A percentile compares a stretch with the other conserved stretches of the same genome.
These are phyloP conservation scores for Ustilago vetiveriae DNA, from an alignment of 1,284 basidiomycete genomes.

Conservation along the genomic window DNA sequence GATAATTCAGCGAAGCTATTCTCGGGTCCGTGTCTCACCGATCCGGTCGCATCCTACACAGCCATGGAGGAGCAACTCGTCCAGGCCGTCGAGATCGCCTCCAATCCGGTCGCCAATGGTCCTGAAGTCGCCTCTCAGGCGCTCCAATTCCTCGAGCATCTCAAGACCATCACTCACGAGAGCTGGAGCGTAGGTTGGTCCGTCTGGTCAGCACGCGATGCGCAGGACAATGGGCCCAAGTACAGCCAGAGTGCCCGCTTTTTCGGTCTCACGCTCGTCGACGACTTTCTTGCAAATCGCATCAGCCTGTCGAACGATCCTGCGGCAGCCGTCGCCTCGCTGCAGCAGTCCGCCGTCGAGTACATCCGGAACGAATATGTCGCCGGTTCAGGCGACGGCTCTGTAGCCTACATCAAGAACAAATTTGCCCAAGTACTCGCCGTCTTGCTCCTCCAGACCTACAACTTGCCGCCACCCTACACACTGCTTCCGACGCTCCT, in stretches of 20 bases:
- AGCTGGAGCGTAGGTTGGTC: constrained; percentile 74
- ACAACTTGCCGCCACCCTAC: constrained; percentile 83
- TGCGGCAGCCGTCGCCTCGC: constrained; percentile 52
- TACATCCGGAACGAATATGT: constrained; percentile 64
- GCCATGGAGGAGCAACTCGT: constrained; percentile 73
- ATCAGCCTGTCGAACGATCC: constrained; percentile 48
- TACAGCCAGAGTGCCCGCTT: constrained; percentile 81
- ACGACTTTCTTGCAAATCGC: constrained; percentile 83
- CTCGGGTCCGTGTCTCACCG: not conserved
- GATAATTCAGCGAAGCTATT: not conserved
- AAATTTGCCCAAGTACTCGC: constrained; percentile 98
- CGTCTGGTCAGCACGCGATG: constrained; percentile 61
- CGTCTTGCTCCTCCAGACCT: constrained; percentile 89
- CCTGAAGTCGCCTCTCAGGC: constrained; percentile 75
- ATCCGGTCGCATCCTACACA: not conserved
- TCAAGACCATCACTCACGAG: constrained; percentile 77
- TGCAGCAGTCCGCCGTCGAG: constrained; percentile 61
- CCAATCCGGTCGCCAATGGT: constrained; percentile 75
- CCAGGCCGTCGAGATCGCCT: constrained; percentile 83
- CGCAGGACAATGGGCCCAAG: constrained; percentile 74
- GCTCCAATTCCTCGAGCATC: constrained; percentile 78
- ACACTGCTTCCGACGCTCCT: constrained; percentile 73
- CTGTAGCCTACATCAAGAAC: constrained; percentile 77
- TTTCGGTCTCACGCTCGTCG: constrained; percentile 83
- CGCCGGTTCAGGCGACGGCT: constrained; percentile 53